Evolutionary conservation across 176 grass and related monocot genomes (phyloP), one percentile per base, ranked within the genome.

Genomic region (Luzula sylvatica): DNA sequence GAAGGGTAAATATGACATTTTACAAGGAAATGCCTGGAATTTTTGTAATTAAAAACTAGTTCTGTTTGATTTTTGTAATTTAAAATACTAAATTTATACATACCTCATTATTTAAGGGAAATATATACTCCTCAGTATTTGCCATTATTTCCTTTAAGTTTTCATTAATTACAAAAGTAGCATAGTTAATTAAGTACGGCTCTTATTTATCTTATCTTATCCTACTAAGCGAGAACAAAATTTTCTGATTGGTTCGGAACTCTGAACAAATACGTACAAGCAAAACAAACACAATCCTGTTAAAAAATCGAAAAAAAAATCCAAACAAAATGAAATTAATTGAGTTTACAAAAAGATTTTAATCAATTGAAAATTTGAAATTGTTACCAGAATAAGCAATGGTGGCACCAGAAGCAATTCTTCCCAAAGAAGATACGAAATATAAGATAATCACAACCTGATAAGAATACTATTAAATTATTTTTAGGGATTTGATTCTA

Each of bases 341-440:
- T 9, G 27, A 1, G 41, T 4, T 38, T 3, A 52, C 61, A 12
- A 42, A 5, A 17, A n/a, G 57, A 39, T 11, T 14, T 11, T 11
- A 0, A 35, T 44, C n/a, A 49, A 29, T 43, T 61, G 0, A 1
- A 35, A 18, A 45, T 68, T 9, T 15, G 17, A 1, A 51, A 9
- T 24, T 53, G 52, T 88, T 90, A 98, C 92, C 92, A 66, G 78
- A 67, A 62, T 90, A 90, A 24, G 81, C 85, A 77, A 90, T 68
- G 3, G 92, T 87, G 56, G 78, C 92, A n/a, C 85, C 81, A 32
- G 92, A 82, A 45, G 83, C 85, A 3, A 74, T 67, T 52, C 92
- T 75, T 69, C 92, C 85, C 71, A 98, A 47, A 66, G 78, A 73
- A 51, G 92, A 77, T 47, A 90, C 60, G 14, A 90, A 65, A 61